Evolutionary conservation across 2,329 filamentous ascomycete species (phyloP), one percentile per base, ranked within the genome.

Genomic region (Bertia moriformis): DNA sequence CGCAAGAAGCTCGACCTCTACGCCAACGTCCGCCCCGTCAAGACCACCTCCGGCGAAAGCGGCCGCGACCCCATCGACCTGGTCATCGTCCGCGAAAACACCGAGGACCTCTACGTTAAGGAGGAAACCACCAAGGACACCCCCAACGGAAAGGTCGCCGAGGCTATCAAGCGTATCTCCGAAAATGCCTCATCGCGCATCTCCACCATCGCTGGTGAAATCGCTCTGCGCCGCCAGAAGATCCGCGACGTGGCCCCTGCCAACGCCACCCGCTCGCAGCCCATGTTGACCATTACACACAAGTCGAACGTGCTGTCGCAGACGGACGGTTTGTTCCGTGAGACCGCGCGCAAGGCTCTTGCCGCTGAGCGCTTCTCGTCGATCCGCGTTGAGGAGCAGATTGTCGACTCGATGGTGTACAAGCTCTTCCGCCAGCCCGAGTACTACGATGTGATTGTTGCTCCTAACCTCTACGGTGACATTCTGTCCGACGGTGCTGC

Each of bases 341-440:
- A 80, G 49, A 83, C 83, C 3, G 76, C 84, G 14, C 78, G 83
- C 48, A 68, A 70, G 19, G 85, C 84, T 3, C 77, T 96, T 5
- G 69, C 76, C 19, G 67, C 69, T 38, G 49, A 71, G 12, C 69
- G 66, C 47, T 95, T 83, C 65, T 60, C 62, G 7, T 61, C 60
- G 38, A 66, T 93, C 40, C 63, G 64, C 33, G 69, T 95, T 40
- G 91, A 96, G 62, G 91, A 96, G 70, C 91, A 98, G 67, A 98
- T 98, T 50, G 89, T 98, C 45, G 91, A 98, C 64, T 89, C 82
- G 44, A 98, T 98, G 91, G 87, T 96, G 42, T 96, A 96, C 76
- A 96, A 96, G 70, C 82, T 98, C 41, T 96, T 96, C 78, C 85
- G 89, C 45, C 86, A 96, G 63, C 91, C 91, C 33, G 73, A 81